Conservation (phyloP, 495 filamentous ascomycete species). For the Podospora conica region DNA sequence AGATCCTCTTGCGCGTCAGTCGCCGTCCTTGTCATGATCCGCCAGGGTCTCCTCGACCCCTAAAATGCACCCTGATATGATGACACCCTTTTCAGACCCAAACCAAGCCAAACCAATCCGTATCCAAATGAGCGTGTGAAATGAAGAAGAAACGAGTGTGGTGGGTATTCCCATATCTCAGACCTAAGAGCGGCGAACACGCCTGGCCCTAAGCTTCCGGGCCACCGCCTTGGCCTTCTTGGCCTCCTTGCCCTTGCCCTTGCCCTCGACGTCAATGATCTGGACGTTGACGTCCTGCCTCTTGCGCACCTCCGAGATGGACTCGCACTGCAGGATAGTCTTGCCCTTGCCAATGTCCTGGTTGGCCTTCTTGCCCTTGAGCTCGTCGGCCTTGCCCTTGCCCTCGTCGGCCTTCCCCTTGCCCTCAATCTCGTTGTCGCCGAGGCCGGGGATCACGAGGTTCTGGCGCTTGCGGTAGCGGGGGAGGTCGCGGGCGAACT, state of each 20-base stretch:
- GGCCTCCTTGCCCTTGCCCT: neutral
- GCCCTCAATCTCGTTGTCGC: neutral
- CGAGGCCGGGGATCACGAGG: neutral
- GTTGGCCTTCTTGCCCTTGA: neutral
- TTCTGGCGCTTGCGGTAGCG: neutral
- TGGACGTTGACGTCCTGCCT: neutral
- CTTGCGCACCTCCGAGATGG: neutral
- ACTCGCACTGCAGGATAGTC: neutral
- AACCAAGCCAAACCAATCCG: neutral
- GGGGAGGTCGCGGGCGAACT: neutral
- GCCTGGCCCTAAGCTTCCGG: neutral
- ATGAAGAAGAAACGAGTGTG: neutral
- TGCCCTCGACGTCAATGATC: neutral
- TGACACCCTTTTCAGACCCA: neutral
- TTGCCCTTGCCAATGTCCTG: neutral
- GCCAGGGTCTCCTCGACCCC: neutral
- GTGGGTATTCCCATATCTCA: neutral
- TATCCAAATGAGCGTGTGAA: neutral
- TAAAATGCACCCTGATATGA: neutral
- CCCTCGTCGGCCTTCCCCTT: constrained; percentile 8
- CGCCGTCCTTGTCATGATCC: no score
- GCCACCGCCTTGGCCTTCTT: neutral
- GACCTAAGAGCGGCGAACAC: neutral
- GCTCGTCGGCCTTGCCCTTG: neutral
- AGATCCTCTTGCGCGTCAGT: neutral